Conservation (phyloP, 805 yeast genomes). For the Metschnikowia borealis region DNA sequence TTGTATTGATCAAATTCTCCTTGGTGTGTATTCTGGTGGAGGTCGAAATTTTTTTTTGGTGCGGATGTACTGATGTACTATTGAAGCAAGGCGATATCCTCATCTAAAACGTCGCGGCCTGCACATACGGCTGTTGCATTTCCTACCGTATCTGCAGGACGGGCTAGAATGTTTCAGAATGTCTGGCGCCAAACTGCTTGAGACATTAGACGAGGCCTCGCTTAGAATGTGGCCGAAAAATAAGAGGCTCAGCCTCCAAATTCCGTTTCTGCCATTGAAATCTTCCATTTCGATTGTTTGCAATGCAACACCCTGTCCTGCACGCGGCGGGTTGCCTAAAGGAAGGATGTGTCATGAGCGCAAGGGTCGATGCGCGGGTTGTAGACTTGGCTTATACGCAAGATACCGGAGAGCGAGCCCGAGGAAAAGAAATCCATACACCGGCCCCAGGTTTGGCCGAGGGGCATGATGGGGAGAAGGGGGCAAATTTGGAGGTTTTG, state of each 20-base stretch:
- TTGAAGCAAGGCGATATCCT: too few relatives aligned
- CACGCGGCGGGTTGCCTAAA: background rate
- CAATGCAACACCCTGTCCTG: background rate
- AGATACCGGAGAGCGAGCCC: background rate
- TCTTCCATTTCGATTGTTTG: background rate
- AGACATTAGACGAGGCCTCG: background rate
- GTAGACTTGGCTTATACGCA: background rate
- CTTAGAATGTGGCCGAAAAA: too few relatives aligned
- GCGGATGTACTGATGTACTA: background rate
- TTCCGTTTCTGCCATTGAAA: background rate
- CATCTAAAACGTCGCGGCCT: background rate
- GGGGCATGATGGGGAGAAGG: background rate
- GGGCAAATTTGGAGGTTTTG: too few relatives aligned
- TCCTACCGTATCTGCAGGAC: background rate
- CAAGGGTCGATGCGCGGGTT: background rate
- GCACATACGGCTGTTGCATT: background rate
- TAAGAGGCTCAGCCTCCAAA: too few relatives aligned
- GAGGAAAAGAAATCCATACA: background rate
- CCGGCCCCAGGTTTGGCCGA: background rate
- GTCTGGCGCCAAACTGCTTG: background rate
- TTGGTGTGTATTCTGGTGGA: too few relatives aligned
- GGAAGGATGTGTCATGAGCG: slow-evolving; percentile 2
- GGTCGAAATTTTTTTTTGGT: too few relatives aligned
- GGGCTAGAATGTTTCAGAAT: slow-evolving; percentile 1
- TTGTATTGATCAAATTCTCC: too few relatives aligned